Percentiles rank a stretch among this genome's conserved stretches.
phyloP scores from a whole-genome alignment of 805 yeast species.

The Saccharomycopsis selenospora region DNA sequence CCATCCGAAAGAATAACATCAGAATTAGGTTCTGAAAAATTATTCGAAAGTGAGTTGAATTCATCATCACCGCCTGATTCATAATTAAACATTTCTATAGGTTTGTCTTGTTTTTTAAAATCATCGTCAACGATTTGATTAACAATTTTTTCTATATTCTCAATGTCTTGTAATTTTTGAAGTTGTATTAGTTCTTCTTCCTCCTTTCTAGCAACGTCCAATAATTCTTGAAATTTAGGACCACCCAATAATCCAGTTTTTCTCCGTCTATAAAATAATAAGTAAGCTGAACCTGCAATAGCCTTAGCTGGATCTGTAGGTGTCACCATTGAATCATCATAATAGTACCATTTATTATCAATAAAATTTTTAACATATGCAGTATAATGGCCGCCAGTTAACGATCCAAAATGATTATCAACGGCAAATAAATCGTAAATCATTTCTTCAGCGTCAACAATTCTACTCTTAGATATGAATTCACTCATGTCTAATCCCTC shows the following conservation, averaged over 20 bases:
- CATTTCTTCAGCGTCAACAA: conserved; percentile 21
- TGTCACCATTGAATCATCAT: conserved; percentile 74
- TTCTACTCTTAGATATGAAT: conserved; percentile 38
- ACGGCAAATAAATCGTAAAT: conserved; percentile 86
- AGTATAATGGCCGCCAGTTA: conserved; percentile 97
- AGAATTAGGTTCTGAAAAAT: neutral
- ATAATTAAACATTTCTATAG: neutral
- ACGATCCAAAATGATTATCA: conserved; percentile 92
- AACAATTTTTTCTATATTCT: conserved; percentile 8
- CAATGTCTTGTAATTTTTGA: conserved; percentile 6
- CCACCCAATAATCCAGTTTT: conserved; percentile 41
- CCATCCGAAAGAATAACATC: conserved; percentile 4
- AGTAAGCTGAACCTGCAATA: conserved; percentile 74
- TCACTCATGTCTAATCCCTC: conserved; percentile 66
- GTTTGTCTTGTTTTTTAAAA: neutral
- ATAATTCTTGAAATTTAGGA: conserved; percentile 33
- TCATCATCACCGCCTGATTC: neutral
- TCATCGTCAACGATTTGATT: conserved; percentile 7
- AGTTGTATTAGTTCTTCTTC: conserved; percentile 7
- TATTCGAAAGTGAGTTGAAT: neutral
- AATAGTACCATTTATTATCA: conserved; percentile 81
- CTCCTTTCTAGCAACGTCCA: conserved; percentile 35
- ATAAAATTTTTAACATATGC: conserved; percentile 76
- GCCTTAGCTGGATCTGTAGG: conserved; percentile 52
- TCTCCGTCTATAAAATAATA: conserved; percentile 69